Base-by-base conservation (phyloP, 2,329 filamentous ascomycete genomes). In the Fusarium irregulare region DNA sequence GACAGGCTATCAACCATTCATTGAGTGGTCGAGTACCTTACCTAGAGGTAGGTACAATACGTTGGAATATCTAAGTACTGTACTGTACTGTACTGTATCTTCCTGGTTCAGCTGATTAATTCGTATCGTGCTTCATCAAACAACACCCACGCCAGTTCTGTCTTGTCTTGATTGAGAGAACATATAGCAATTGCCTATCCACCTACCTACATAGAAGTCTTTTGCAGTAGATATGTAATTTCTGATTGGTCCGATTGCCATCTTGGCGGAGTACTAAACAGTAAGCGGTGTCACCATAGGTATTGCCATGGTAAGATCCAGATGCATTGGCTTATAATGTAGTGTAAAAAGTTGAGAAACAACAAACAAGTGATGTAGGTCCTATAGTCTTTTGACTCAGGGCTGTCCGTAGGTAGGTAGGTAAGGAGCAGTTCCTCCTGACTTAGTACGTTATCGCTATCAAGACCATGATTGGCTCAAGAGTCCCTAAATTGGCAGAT, bases 401-500 rank as follows among this genome's bases (percentile, higher is more conserved):
- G 21, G 28, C 10, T n/a, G 4, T 18, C 14, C 28, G 12, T 16
- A 37, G 34, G 34, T 7, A 37, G 16, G 16, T n/a, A 23, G 21
- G 21, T 23, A 37, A 23, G 46, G 47, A 56, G 53, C 28, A 30
- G 41, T 66, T 55, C 27, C 28, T 53, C 42, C 30, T 40, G 11
- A 51, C 47, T 40, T 42, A 18, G 49, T 53, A 7, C 30, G 32
- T 49, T 40, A 42, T 56, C 42, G 37, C 50, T 44, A 32, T 41
- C 32, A 27, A 45, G 51, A 50, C 27, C 37, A 45, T 72, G 70
- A 75, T 75, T 75, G 73, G 73, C 47, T 47, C 32, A 21, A 18
- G 27, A 55, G 50, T 58, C 41, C 69, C 61, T 46, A 44, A 56
- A 60, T n/a, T 46, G 69, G 71, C 73, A 75, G 73, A 60, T 73